These are phyloP conservation scores for Opeltia flavorubescens DNA, from an alignment of 495 filamentous ascomycete genomes.

Conservation along the genomic window DNA sequence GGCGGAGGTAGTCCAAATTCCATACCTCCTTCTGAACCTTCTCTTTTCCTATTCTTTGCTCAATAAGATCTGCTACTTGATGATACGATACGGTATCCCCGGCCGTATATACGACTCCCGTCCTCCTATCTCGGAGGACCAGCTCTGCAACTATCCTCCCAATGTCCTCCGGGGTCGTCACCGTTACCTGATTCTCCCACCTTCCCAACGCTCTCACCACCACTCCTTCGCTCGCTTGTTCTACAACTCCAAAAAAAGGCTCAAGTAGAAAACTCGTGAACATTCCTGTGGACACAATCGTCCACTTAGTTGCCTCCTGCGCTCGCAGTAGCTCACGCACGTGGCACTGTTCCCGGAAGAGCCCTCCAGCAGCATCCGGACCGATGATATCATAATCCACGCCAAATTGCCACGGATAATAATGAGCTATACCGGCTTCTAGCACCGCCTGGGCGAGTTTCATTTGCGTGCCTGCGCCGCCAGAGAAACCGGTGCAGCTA, in stretches of 20 bases:
- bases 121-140: slow-evolving; percentile 21
- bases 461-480: slow-evolving; percentile 33
- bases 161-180: slow-evolving; percentile 45
- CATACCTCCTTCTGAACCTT: slow-evolving; percentile 32
- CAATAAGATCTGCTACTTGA: slow-evolving; percentile 34
- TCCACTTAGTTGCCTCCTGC: slow-evolving; percentile 36
- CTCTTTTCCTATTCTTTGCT: slow-evolving; percentile 21
- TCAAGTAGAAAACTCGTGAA: slow-evolving; percentile 52
- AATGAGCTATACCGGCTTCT: slow-evolving; percentile 27
- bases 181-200: slow-evolving; percentile 41
- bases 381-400: slow-evolving; percentile 50
- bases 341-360: slow-evolving; percentile 49
- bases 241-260: slow-evolving; percentile 40
- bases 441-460: slow-evolving; percentile 38
- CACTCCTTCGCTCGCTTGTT: slow-evolving; percentile 4
- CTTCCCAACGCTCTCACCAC: slow-evolving; percentile 32
- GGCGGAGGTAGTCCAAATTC: slow-evolving; percentile 23
- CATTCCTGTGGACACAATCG: slow-evolving; percentile 46
- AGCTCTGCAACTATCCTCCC: slow-evolving; percentile 40
- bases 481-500: slow-evolving; percentile 38
- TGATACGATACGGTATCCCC: slow-evolving; percentile 46
- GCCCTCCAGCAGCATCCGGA: slow-evolving; percentile 33
- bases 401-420: slow-evolving; percentile 54
- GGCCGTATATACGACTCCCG: slow-evolving; percentile 35
- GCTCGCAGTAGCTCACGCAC: slow-evolving; percentile 37